These are phyloP conservation scores for Aquilaria malaccensis DNA, from an alignment of 345 rosid species.

Conservation along the genomic window DNA sequence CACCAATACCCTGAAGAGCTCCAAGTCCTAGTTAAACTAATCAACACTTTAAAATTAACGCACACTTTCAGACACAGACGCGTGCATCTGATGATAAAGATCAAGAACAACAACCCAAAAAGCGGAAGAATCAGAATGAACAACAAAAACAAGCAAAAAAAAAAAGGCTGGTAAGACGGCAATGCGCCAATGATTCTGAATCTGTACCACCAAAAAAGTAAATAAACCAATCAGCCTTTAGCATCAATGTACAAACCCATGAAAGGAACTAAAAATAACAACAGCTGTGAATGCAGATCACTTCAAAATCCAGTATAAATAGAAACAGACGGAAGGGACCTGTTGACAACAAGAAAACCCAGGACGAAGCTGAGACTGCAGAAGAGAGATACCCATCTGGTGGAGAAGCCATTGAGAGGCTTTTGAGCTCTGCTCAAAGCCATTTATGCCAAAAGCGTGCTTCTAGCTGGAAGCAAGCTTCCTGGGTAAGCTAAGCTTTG, in stretches of 20 bases:
- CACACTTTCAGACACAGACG: too few relatives aligned
- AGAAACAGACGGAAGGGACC: constrained; percentile 29
- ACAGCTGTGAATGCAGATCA: constrained; percentile 16
- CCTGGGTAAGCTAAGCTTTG: constrained; percentile 1
- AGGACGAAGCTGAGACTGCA: constrained; percentile 73
- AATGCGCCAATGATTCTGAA: constrained; percentile 15
- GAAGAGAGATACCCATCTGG: constrained; percentile 57
- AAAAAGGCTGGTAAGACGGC: neutral
- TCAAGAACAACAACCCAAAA: too few relatives aligned
- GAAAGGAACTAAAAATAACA: neutral
- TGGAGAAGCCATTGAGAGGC: constrained; percentile 49
- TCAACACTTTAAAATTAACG: too few relatives aligned
- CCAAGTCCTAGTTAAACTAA: too few relatives aligned
- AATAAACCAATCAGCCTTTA: neutral
- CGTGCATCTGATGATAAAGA: too few relatives aligned
- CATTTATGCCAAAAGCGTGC: constrained; percentile 27
- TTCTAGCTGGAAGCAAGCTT: constrained; percentile 26
- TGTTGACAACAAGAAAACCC: constrained; percentile 64
- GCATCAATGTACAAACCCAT: neutral
- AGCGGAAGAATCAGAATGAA: too few relatives aligned
- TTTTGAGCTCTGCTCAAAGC: constrained; percentile 57
- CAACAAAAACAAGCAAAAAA: too few relatives aligned
- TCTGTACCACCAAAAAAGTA: constrained; percentile 7
- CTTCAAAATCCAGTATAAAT: constrained; percentile 10
- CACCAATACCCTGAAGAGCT: too few relatives aligned